Percentiles rank a stretch among this genome's conserved stretches.
These are phyloP conservation scores for Alternaria arborescens DNA, from an alignment of 2,329 filamentous ascomycete genomes.

Conservation along the genomic window DNA sequence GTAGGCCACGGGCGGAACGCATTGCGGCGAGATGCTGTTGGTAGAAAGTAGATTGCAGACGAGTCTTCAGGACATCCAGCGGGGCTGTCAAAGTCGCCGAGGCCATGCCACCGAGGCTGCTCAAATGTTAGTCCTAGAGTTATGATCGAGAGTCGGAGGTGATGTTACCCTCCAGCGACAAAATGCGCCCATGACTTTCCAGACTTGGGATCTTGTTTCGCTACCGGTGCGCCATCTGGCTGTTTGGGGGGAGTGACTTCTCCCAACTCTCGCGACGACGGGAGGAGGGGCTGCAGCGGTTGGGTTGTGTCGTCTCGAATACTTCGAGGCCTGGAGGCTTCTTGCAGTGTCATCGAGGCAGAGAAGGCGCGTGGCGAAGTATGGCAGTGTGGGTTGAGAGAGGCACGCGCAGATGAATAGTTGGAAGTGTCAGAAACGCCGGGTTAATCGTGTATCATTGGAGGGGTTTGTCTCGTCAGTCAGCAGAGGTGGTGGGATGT, in stretches of 20 bases:
- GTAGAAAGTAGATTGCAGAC: conserved; percentile 94
- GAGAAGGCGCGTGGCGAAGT: conserved; percentile 19
- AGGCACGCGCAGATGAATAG: conserved; percentile 8
- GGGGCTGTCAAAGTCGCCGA: conserved; percentile 92
- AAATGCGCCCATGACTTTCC: conserved; percentile 90
- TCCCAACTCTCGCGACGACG: conserved; percentile 69
- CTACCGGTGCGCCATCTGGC: conserved; percentile 51
- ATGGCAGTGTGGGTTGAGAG: background rate
- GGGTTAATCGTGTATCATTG: conserved; percentile 5
- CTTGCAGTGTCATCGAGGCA: conserved; percentile 48
- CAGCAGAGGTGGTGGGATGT: conserved; percentile 8
- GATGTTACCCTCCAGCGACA: conserved; percentile 80
- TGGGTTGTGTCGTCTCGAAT: conserved; percentile 38
- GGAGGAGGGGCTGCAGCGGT: conserved; percentile 39
- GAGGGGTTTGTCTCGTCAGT: conserved; percentile 1
- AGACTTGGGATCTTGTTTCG: conserved; percentile 54
- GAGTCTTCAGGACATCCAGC: conserved; percentile 91
- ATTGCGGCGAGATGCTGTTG: conserved; percentile 79
- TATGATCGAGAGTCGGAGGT: conserved; percentile 32
- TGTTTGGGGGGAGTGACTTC: conserved; percentile 60
- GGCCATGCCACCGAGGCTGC: conserved; percentile 86
- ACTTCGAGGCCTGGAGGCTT: conserved; percentile 40
- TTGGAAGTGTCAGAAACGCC: background rate
- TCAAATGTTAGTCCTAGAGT: conserved; percentile 23
- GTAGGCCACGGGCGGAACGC: conserved; percentile 66